A percentile compares a stretch with the other conserved stretches of the same genome.
Conservation (phyloP, 1,284 basidiomycete species). For the Melampsora medusae region DNA sequence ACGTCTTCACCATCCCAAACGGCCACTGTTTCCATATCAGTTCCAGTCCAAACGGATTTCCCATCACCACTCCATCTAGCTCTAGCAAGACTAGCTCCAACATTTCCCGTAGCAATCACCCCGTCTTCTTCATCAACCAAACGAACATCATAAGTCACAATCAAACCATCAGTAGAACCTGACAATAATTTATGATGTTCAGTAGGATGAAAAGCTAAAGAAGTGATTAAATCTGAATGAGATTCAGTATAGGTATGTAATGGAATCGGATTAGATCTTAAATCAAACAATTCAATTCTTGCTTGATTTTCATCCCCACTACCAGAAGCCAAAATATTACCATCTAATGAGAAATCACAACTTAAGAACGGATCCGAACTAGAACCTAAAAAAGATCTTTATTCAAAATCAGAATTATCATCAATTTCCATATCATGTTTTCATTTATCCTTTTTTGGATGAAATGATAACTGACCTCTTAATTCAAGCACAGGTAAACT, state of each 20-base stretch:
- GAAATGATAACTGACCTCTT: conserved; percentile 1
- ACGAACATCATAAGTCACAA: conserved; percentile 56
- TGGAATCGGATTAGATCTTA: conserved; percentile 48
- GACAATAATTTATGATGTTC: conserved; percentile 56
- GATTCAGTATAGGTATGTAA: conserved; percentile 58
- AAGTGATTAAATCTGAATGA: conserved; percentile 60
- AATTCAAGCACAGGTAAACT: not conserved
- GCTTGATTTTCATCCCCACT: not conserved
- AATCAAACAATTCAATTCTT: conserved; percentile 16
- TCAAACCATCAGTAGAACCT: conserved; percentile 58
- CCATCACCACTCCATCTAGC: conserved; percentile 45
- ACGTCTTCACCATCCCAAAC: conserved; percentile 22
- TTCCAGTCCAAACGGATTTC: conserved; percentile 18
- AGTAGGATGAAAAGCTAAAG: conserved; percentile 56
- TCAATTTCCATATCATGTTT: not conserved
- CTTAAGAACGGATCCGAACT: not conserved
- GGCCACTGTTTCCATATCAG: conserved; percentile 37
- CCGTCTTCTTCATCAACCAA: conserved; percentile 59
- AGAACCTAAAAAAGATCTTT: conserved; percentile 4
- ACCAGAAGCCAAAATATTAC: not conserved
- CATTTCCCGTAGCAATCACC: conserved; percentile 55
- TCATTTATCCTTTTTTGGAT: too few relatives aligned
- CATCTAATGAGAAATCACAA: not conserved
- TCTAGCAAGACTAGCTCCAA: conserved; percentile 55
- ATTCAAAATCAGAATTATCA: not conserved